Evolutionary conservation across 768 basidiomycete species (phyloP).

Genomic region (Suillus spraguei): DNA sequence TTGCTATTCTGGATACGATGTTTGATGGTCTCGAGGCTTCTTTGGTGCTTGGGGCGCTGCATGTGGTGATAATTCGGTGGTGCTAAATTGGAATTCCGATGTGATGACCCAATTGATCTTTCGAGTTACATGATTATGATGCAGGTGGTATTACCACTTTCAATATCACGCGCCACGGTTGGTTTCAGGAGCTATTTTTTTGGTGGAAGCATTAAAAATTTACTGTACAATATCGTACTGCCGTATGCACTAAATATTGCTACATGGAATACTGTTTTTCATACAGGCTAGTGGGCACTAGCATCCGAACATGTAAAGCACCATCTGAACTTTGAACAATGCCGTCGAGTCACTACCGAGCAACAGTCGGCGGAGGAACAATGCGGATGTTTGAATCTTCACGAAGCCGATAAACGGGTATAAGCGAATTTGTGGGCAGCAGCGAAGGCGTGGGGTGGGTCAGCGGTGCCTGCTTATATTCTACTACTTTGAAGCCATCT

Average conservation of each 20-base stretch:
- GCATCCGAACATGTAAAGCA: not conserved
- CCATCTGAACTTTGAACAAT: not conserved
- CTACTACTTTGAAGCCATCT: not conserved
- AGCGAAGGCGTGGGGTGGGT: not conserved
- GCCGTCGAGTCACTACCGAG: not conserved
- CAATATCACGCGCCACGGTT: not conserved
- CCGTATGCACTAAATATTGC: not conserved
- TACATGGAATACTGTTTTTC: not conserved
- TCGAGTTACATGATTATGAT: not conserved
- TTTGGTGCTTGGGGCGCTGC: slow-evolving; percentile 40
- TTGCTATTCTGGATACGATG: slow-evolving; percentile 49
- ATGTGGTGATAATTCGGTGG: slow-evolving; percentile 34
- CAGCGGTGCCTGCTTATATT: not conserved
- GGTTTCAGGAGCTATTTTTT: not conserved
- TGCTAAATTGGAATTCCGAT: not conserved
- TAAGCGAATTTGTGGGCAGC: too few species aligned
- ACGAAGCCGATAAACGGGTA: too few species aligned
- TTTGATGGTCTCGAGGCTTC: slow-evolving; percentile 43
- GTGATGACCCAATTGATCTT: not conserved
- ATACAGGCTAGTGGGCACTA: not conserved
- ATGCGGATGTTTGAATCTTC: too few species aligned
- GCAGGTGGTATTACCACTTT: not conserved
- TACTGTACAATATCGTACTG: not conserved
- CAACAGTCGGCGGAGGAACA: not conserved
- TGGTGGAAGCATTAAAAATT: not conserved